phyloP scores from a whole-genome alignment of 2,329 filamentous ascomycete genomes.

The Fusarium sp. region DNA sequence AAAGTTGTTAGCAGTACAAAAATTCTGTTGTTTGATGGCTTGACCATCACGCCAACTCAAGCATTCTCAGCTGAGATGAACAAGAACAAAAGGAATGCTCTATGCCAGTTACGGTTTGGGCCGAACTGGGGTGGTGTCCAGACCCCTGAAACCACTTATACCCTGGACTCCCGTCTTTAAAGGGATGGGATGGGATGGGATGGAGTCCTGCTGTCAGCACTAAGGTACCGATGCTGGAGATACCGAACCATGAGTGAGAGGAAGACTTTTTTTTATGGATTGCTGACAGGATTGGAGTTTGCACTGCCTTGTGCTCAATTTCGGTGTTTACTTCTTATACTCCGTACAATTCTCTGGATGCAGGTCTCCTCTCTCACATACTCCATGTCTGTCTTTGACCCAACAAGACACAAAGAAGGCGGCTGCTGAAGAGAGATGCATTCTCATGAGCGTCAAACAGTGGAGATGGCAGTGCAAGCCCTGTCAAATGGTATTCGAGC shows the following conservation, averaged over 20 bases:
- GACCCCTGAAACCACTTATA: slow-evolving; percentile 26
- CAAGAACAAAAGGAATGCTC: slow-evolving; percentile 11
- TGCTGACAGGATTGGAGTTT: not conserved
- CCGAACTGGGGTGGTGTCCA: slow-evolving; percentile 8
- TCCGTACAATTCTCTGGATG: not conserved
- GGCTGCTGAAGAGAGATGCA: not conserved
- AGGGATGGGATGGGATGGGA: not conserved
- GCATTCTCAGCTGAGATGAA: slow-evolving; percentile 22
- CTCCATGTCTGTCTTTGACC: not conserved
- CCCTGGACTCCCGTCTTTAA: slow-evolving; percentile 25
- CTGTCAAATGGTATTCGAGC: not conserved
- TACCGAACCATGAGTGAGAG: not conserved
- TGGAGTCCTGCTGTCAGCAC: slow-evolving; percentile 24
- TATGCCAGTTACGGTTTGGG: slow-evolving; percentile 14
- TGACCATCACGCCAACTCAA: slow-evolving; percentile 13
- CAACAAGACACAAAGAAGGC: not conserved
- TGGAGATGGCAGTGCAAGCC: slow-evolving; percentile 31
- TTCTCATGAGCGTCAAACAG: slow-evolving; percentile 6
- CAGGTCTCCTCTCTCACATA: not conserved
- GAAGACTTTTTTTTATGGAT: not conserved
- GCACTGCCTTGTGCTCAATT: not conserved
- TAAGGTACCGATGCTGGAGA: slow-evolving; percentile 17
- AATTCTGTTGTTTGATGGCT: not conserved
- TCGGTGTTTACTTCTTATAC: not conserved
- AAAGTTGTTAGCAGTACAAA: not conserved